Base-by-base conservation (phyloP, 495 filamentous ascomycete genomes). In the Penicillium odoratum region DNA sequence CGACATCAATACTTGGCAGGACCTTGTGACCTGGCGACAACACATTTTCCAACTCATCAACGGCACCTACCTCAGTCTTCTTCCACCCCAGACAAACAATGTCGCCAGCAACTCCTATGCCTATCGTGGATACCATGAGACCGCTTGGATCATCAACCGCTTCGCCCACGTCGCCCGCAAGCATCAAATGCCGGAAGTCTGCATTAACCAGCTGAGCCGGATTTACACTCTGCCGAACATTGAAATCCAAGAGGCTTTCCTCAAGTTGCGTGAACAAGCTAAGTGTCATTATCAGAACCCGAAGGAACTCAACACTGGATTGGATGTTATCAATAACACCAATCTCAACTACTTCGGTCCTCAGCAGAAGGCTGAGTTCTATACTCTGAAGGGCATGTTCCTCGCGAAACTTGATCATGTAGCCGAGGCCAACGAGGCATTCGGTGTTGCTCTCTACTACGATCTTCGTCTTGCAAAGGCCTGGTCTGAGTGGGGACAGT, bases 341-440 rank as follows among this genome's bases (percentile, higher is more conserved):
- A 99, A 99, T 60, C 84, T 99, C 29, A 96, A 94, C 66, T 99
- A 97, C 74, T 99, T 99, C 69, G 94, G 91, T 55, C 79, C 89
- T 7, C 87, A 92, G 66, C 95, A 99, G 69, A 98, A 97, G 72
- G 95, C 95, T 5, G 95, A 99, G 68, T 99, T 99, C 74, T 98
- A 96, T 75, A 99, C 93, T 0, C 81, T 99, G 46, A 99, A 99
- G 78, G 95, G 95, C 48, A 99, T 99, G 95, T 99, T 99, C 80
- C 79, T 97, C 15, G 93, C 93, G 55, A 98, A 97, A 73, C 82
- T 98, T 7, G 84, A 85, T 46, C 86, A 95, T 58, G 89, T 91
- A 64, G 86, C 88, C 13, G 95, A 98, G 53, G 92, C 94, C 6
- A 91, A 97, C 63, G 88, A 89, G 55, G 94, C 95, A 5, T 99